A percentile compares a stretch with the other conserved stretches of the same genome.
These are phyloP conservation scores for Ophiostoma piceae DNA, from an alignment of 2,329 filamentous ascomycete genomes.

Conservation along the genomic window DNA sequence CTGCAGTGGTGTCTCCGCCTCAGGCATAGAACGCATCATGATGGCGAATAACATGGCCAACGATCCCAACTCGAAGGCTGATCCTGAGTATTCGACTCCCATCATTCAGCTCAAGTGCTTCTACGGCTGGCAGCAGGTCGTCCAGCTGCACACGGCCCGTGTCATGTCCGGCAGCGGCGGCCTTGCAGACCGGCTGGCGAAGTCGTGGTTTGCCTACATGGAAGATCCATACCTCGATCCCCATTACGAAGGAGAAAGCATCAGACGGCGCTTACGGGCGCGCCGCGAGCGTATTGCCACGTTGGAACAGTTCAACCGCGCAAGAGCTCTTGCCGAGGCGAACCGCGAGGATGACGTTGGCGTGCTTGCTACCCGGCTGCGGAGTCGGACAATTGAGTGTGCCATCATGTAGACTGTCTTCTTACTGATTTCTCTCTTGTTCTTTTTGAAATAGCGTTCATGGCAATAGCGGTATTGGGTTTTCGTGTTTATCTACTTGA, in stretches of 20 bases:
- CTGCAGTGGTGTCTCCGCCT: conserved; percentile 76
- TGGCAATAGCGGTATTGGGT: no score
- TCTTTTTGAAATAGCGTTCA: no score
- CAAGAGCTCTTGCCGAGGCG: no score
- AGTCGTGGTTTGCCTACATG: conserved; percentile 93
- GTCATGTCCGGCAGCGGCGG: conserved; percentile 71
- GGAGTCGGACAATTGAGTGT: no score
- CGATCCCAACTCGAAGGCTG: conserved; percentile 35
- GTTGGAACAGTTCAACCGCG: no score
- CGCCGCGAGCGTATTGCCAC: no score
- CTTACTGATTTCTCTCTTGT: no score
- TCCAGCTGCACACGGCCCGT: conserved; percentile 86
- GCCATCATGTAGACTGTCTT: no score
- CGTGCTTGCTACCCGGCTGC: no score
- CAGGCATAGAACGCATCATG: conserved; percentile 79
- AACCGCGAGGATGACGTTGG: conserved; percentile 51
- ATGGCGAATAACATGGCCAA: conserved; percentile 75
- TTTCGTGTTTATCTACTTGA: no score
- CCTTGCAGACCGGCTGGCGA: conserved; percentile 72
- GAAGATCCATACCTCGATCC: conserved; percentile 53
- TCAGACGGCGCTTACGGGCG: no score
- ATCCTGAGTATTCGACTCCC: conserved; percentile 62
- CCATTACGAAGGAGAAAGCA: no score
- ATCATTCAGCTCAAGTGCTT: conserved; percentile 87
- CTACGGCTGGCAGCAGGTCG: conserved; percentile 91